Conservation (phyloP, 2,329 filamentous ascomycete species). For the Remersonia thermophila region DNA sequence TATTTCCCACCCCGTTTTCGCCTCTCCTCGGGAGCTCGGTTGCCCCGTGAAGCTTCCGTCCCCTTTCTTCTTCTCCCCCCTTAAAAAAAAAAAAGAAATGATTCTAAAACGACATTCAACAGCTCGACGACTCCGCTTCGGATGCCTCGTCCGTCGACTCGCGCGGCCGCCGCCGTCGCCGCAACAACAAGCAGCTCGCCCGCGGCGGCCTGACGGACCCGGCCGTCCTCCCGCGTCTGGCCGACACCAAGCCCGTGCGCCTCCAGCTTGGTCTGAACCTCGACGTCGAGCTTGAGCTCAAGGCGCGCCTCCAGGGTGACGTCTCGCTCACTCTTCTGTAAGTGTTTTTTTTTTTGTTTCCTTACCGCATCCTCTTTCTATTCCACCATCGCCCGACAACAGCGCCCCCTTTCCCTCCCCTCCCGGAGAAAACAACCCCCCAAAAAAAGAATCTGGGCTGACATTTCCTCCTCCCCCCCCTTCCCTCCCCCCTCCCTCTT, state of each 20-base stretch:
- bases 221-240: slow-evolving; percentile 16
- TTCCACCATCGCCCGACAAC: too few species aligned
- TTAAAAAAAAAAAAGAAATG: not conserved
- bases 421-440: too few species aligned
- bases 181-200: slow-evolving; percentile 14
- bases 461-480: not conserved
- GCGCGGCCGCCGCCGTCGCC: slow-evolving; percentile 14
- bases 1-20: slow-evolving; percentile 5
- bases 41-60: not conserved
- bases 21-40: too few species aligned
- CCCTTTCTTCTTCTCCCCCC: not conserved
- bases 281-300: slow-evolving; percentile 65
- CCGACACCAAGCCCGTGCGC: slow-evolving; percentile 20
- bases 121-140: slow-evolving; percentile 20
- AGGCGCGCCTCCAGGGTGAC: slow-evolving; percentile 69
- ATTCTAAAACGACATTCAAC: slow-evolving; percentile 1
- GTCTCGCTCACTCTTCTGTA: slow-evolving; percentile 60
- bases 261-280: slow-evolving; percentile 40
- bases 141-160: slow-evolving; percentile 19
- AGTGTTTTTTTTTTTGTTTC: slow-evolving; percentile 12
- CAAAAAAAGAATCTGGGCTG: not conserved
- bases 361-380: too few species aligned
- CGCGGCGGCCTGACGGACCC: slow-evolving; percentile 9
- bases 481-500: not conserved
- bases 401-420: too few species aligned